These are phyloP conservation scores for Hortiboletus flavorubellus DNA, from an alignment of 768 basidiomycete genomes.

Conservation along the genomic window DNA sequence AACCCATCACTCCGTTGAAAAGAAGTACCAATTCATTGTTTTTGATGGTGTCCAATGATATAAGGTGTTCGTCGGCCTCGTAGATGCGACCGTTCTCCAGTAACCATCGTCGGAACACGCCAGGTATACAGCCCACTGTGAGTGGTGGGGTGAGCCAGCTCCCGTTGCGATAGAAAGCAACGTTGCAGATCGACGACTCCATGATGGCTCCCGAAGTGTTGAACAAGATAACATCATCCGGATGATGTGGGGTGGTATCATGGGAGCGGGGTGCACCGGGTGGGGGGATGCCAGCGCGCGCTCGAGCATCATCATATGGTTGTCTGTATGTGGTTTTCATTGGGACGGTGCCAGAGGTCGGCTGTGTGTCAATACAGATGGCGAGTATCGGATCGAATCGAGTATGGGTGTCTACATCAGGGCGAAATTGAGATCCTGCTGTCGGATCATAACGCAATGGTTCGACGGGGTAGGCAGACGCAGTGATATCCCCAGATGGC, in stretches of 20 bases:
- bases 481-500: slow-evolving; percentile 37
- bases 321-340: slow-evolving; percentile 70
- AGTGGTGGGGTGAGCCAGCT: slow-evolving; percentile 66
- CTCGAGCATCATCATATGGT: slow-evolving; percentile 62
- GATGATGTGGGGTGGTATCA: slow-evolving; percentile 11
- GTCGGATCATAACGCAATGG: slow-evolving; percentile 41
- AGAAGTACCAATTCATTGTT: slow-evolving; percentile 65
- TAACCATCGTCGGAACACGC: slow-evolving; percentile 67
- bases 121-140: slow-evolving; percentile 65
- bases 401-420: slow-evolving; percentile 27
- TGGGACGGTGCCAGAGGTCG: slow-evolving; percentile 47
- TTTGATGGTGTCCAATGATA: slow-evolving; percentile 42
- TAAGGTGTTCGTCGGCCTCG: slow-evolving; percentile 43
- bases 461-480: slow-evolving; percentile 31
- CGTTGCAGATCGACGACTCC: slow-evolving; percentile 69
- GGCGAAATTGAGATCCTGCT: slow-evolving; percentile 34
- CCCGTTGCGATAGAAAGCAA: slow-evolving; percentile 57
- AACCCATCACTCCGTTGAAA: slow-evolving; percentile 72
- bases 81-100: slow-evolving; percentile 54
- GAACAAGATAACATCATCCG: slow-evolving; percentile 63
- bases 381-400: slow-evolving; percentile 37
- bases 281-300: slow-evolving; percentile 45
- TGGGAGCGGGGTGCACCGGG: slow-evolving; percentile 6
- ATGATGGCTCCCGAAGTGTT: slow-evolving; percentile 48
- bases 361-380: slow-evolving; percentile 52